Base-by-base conservation (phyloP, 176 grass and related monocot species). In the Themeda triandra region DNA sequence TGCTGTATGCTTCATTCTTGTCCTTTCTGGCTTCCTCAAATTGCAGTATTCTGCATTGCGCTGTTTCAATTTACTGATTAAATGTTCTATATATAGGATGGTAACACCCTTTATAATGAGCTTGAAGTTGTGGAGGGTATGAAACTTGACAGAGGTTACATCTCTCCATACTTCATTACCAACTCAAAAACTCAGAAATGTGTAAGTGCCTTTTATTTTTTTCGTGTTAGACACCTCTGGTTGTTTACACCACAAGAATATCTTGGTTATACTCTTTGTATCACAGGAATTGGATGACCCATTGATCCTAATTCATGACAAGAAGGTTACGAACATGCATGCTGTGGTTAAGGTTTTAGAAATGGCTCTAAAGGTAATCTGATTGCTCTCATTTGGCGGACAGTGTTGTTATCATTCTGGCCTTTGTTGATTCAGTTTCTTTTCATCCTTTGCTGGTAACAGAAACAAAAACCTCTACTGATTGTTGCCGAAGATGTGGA, bases 71-170 rank as follows among this genome's bases (percentile, higher is more conserved):
- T 67, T 77, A n/a, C 75, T 82, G 41, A 60, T 31, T 41, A 28
- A 68, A 78, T 33, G 35, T 71, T 51, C 76, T 14, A 2, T 37
- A 2, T 37, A 40, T 49, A 98, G 96, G 96, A 99, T 73, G 96
- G 96, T 48, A 99, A 99, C 68, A 99, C 96, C 23, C 83, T 99
- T 25, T 84, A 92, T 46, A 96, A 99, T 72, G 96, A 99, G 73
- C 81, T 99, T 77, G 96, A 99, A 92, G 93, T 99, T 73, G 96
- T 99, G 73, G 96, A 99, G 77, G 96, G 96, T 69, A 99, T 99
- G 96, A 96, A 99, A 66, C 89, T 99, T 56, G 96, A 99, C 73
- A 88, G 96, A 76, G 93, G 96, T 49, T 99, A 96, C 82, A 99
- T 99, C 87, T 99, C 96, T 71, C 96, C 96, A 10, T 99, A 99